Conservation (phyloP, 2,329 filamentous ascomycete species). For the Colletotrichum spaethianum region DNA sequence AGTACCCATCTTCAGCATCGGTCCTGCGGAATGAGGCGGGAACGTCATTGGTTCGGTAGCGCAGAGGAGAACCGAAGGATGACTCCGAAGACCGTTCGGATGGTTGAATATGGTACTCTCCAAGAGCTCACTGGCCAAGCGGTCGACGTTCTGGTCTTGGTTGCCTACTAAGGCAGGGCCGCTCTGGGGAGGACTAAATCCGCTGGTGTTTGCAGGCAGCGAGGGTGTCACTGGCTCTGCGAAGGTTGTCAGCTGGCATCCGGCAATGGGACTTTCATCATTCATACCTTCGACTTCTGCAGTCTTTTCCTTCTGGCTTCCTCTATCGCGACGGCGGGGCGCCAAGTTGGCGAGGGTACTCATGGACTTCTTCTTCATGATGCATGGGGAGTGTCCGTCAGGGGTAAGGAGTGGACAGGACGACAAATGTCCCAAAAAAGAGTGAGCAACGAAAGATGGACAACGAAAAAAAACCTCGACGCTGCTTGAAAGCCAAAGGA, state of each 20-base stretch:
- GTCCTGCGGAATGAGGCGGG: not conserved
- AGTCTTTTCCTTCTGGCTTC: not conserved
- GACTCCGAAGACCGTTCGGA: slow-evolving; percentile 37
- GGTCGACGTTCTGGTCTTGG: slow-evolving; percentile 27
- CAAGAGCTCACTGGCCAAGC: slow-evolving; percentile 32
- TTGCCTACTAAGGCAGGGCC: slow-evolving; percentile 1
- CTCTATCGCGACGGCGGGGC: slow-evolving; percentile 28
- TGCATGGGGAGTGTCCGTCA: slow-evolving; percentile 2
- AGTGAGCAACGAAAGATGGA: not conserved
- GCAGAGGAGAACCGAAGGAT: slow-evolving; percentile 31
- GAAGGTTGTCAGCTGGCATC: slow-evolving; percentile 5
- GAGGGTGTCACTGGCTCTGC: slow-evolving; percentile 1
- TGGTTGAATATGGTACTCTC: slow-evolving; percentile 33
- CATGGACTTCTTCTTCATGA: slow-evolving; percentile 35
- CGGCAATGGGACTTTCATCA: not conserved
- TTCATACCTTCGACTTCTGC: slow-evolving; percentile 19
- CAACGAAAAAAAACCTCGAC: not conserved
- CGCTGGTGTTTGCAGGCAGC: slow-evolving; percentile 6
- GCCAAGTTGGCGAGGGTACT: slow-evolving; percentile 32
- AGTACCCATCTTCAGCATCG: not conserved
- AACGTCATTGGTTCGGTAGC: slow-evolving; percentile 7
- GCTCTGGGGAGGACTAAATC: not conserved
- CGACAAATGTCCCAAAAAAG: not conserved
- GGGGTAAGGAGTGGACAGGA: slow-evolving; percentile 20
- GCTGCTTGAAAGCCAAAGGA: not conserved